These are phyloP conservation scores for Aquilaria sinensis DNA, from an alignment of 345 rosid genomes.

Conservation along the genomic window DNA sequence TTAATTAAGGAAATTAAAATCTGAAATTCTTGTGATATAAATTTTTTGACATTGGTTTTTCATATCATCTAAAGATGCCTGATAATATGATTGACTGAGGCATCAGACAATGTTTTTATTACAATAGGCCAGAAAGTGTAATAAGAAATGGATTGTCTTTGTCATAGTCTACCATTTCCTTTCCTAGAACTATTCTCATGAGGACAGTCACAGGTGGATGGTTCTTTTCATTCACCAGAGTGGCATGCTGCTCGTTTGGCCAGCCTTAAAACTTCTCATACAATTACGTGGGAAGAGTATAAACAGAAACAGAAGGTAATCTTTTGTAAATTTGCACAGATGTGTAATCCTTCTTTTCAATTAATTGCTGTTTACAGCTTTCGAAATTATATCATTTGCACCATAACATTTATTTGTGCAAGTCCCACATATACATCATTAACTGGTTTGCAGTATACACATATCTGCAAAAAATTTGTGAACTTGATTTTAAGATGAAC, in stretches of 20 bases:
- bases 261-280: slow-evolving; percentile 89
- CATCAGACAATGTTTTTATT: too few species aligned
- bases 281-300: slow-evolving; percentile 92
- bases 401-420: too few species aligned
- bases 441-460: background rate
- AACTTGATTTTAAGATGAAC: background rate
- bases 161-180: slow-evolving; percentile 1
- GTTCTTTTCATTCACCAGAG: slow-evolving; percentile 99
- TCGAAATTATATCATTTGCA: too few species aligned
- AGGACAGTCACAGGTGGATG: slow-evolving; percentile 99
- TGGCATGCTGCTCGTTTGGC: slow-evolving; percentile 99
- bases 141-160: background rate
- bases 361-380: background rate
- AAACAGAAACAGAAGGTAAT: slow-evolving; percentile 87
- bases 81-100: background rate
- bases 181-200: slow-evolving; percentile 73
- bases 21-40: background rate
- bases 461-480: too few species aligned
- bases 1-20: too few species aligned
- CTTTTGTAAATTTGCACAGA: background rate
- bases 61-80: background rate
- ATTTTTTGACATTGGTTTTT: background rate
- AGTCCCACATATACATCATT: background rate
- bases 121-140: too few species aligned
- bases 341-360: background rate